Percentiles rank a stretch among this genome's conserved stretches.
Conservation (phyloP, 306 rosid genomes). For the Astragalus glycyphyllos region DNA sequence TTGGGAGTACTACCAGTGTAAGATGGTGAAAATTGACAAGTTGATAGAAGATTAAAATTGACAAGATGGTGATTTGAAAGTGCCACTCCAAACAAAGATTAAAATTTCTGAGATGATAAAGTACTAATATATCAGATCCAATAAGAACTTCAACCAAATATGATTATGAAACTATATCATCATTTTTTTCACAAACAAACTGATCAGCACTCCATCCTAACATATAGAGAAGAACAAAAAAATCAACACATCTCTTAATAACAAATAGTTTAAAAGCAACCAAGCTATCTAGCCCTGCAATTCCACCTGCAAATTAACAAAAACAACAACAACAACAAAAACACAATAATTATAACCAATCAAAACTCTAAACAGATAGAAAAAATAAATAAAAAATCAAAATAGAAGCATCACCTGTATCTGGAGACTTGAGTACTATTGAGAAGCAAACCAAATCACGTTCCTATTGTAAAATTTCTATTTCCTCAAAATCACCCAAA, state of each 20-base stretch:
- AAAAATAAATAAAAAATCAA: not conserved
- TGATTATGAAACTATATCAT: constrained; percentile 62
- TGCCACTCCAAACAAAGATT: constrained; percentile 39
- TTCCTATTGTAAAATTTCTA: constrained; percentile 56
- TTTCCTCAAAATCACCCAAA: constrained; percentile 58
- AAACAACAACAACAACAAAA: constrained; percentile 41
- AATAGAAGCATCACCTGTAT: constrained; percentile 57
- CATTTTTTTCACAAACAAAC: constrained; percentile 71
- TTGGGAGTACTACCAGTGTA: constrained; percentile 1
- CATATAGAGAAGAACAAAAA: constrained; percentile 60
- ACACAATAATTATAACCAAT: constrained; percentile 36
- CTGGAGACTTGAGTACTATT: constrained; percentile 62
- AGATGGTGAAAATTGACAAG: constrained; percentile 17
- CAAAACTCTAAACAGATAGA: not conserved
- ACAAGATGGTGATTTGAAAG: constrained; percentile 27
- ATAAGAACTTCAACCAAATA: constrained; percentile 54
- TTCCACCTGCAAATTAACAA: constrained; percentile 75
- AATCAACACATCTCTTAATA: constrained; percentile 86
- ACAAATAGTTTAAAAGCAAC: constrained; percentile 69
- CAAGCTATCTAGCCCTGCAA: constrained; percentile 62
- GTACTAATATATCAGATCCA: constrained; percentile 40
- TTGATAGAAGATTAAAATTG: constrained; percentile 34
- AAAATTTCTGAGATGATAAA: constrained; percentile 45
- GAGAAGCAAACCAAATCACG: constrained; percentile 75
- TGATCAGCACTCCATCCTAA: constrained; percentile 66